Conservation (phyloP, 2,329 filamentous ascomycete genomes). For the Ambrosiella xylebori region DNA sequence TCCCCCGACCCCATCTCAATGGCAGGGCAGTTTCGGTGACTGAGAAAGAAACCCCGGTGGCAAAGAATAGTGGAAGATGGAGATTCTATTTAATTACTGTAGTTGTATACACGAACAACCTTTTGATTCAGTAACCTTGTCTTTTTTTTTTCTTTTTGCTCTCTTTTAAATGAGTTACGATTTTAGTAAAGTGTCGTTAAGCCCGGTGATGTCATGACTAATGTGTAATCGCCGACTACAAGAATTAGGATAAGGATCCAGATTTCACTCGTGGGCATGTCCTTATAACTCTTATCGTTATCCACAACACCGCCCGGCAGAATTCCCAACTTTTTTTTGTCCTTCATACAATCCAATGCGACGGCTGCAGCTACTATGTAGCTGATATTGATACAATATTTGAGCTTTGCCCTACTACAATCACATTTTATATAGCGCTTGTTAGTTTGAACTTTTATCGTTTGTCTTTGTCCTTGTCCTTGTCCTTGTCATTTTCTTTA, state of each 20-base stretch:
- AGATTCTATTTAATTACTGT: too few species aligned
- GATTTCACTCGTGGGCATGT: not conserved
- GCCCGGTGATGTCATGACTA: not conserved
- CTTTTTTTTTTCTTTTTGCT: not conserved
- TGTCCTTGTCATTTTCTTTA: not conserved
- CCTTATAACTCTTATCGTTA: constrained; percentile 4
- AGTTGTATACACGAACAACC: too few species aligned
- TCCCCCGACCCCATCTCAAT: not conserved
- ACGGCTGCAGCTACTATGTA: not conserved
- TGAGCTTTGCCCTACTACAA: not conserved
- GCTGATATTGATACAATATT: not conserved
- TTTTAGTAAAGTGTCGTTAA: too few species aligned
- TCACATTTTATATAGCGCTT: not conserved
- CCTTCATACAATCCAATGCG: not conserved
- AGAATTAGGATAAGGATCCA: not conserved
- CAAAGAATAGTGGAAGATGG: too few species aligned
- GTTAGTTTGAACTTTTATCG: not conserved
- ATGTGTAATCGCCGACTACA: not conserved
- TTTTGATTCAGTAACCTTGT: not conserved
- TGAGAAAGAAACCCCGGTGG: too few species aligned
- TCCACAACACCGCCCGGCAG: constrained; percentile 11
- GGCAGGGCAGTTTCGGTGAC: not conserved
- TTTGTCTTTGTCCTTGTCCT: not conserved
- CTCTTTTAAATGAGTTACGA: not conserved
- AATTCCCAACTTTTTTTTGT: constrained; percentile 12